Conservation (phyloP, 2,329 filamentous ascomycete species). For the Fusarium fujikuroi region DNA sequence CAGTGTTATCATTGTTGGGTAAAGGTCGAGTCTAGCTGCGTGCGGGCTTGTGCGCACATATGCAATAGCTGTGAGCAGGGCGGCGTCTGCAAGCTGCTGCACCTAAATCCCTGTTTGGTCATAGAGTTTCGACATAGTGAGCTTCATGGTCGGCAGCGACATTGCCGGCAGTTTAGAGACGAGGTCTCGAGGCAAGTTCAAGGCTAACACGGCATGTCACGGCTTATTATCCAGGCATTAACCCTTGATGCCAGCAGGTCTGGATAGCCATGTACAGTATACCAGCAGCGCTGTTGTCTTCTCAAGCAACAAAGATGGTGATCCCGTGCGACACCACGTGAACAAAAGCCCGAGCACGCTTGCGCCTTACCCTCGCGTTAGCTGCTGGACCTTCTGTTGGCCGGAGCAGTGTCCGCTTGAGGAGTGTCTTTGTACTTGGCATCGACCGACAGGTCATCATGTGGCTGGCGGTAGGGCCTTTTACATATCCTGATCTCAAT, state of each 20-base stretch:
- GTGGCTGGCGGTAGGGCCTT: conserved; percentile 14
- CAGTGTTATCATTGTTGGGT: conserved; percentile 15
- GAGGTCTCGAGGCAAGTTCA: background rate
- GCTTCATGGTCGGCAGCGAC: conserved; percentile 13
- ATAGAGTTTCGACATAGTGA: conserved; percentile 30
- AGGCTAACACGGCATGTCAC: background rate
- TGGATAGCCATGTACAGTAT: background rate
- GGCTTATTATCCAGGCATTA: conserved; percentile 2
- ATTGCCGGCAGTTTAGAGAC: conserved; percentile 13
- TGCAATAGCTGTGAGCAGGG: conserved; percentile 24
- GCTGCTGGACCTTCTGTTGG: conserved; percentile 17
- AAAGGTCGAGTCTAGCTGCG: conserved; percentile 1
- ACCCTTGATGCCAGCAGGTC: background rate
- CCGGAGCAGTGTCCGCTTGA: conserved; percentile 4
- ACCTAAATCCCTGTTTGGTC: conserved; percentile 26
- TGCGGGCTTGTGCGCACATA: conserved; percentile 19
- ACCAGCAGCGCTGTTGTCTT: background rate
- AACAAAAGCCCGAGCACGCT: conserved; percentile 18
- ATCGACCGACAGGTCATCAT: conserved; percentile 22
- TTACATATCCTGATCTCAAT: conserved; percentile 2
- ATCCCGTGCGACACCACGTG: conserved; percentile 20
- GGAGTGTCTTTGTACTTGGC: conserved; percentile 33
- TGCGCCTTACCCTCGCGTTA: conserved; percentile 26
- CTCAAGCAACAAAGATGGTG: background rate
- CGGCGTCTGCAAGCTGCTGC: conserved; percentile 20